Conservation (phyloP, 2,329 filamentous ascomycete species). For the Moelleriella libera region DNA sequence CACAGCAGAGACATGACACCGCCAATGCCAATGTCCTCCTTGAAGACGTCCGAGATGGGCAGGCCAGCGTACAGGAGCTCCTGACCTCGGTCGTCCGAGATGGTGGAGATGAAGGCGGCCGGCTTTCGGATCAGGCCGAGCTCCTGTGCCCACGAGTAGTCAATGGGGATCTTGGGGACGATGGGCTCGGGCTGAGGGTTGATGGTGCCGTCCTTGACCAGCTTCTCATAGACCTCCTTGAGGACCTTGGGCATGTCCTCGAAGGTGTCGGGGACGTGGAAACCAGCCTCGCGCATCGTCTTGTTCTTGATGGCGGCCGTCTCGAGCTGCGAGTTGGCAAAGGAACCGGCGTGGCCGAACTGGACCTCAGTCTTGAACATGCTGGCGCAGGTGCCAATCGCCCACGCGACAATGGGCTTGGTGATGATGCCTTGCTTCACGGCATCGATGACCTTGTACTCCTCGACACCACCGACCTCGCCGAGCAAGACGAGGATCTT, state of each 20-base stretch:
- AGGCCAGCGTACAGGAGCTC: constrained; percentile 97
- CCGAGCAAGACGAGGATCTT: constrained; percentile 93
- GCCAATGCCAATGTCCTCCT: constrained; percentile 95
- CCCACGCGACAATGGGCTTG: constrained; percentile 98
- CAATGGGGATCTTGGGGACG: constrained; percentile 97
- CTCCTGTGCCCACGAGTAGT: constrained; percentile 99
- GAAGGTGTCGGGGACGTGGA: constrained; percentile 90
- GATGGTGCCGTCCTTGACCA: constrained; percentile 75
- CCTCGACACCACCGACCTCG: constrained; percentile 98
- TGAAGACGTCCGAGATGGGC: constrained; percentile 99
- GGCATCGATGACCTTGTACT: constrained; percentile 98
- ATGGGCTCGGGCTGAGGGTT: constrained; percentile 76
- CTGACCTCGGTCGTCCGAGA: constrained; percentile 98
- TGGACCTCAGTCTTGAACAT: constrained; percentile 99
- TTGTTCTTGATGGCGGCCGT: constrained; percentile 95
- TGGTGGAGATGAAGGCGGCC: constrained; percentile 98
- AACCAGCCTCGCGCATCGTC: constrained; percentile 87
- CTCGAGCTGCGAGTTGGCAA: constrained; percentile 98
- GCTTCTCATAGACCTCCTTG: constrained; percentile 71
- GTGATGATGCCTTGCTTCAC: constrained; percentile 89
- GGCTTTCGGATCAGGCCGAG: constrained; percentile 99
- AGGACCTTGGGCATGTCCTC: constrained; percentile 80
- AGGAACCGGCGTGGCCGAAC: constrained; percentile 96
- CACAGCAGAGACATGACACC: constrained; percentile 99
- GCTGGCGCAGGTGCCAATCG: constrained; percentile 96